Evolutionary conservation across 305 asterid genomes (phyloP).

Genomic region (Stenogyne calaminthoides): DNA sequence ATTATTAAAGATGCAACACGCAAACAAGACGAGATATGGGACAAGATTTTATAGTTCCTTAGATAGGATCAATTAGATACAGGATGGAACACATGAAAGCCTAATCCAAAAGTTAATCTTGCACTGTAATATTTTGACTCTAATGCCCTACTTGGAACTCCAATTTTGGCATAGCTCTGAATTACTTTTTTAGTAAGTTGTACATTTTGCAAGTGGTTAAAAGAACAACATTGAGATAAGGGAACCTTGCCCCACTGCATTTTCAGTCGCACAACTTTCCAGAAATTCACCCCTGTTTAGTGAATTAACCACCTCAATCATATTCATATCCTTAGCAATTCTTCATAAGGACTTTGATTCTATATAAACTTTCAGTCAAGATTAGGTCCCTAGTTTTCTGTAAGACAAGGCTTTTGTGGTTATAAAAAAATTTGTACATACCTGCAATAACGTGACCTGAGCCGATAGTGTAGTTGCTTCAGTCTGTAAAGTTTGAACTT

Average conservation of each 20-base stretch:
- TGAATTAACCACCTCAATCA: background rate
- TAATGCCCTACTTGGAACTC: background rate
- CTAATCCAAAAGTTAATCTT: slow-evolving; percentile 7
- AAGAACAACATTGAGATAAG: background rate
- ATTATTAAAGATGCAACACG: background rate
- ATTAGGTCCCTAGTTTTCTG: slow-evolving; percentile 10
- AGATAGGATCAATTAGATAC: background rate
- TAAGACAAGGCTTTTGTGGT: background rate
- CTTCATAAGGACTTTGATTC: background rate
- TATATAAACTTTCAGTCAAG: background rate
- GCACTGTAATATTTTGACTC: background rate
- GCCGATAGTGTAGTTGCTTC: slow-evolving; percentile 95
- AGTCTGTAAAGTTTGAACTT: slow-evolving; percentile 88
- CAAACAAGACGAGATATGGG: background rate
- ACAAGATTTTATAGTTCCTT: background rate
- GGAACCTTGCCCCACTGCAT: background rate
- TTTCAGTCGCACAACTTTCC: background rate
- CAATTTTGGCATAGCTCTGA: background rate
- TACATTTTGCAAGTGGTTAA: background rate
- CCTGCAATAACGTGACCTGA: slow-evolving; percentile 89
- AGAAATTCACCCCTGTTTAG: background rate
- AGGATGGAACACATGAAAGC: slow-evolving; percentile 6
- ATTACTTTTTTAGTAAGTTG: background rate
- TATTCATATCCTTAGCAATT: background rate
- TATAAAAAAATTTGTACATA: slow-evolving; percentile 23